Evolutionary conservation across 2,329 filamentous ascomycete genomes (phyloP), one percentile per base, ranked within the genome.

Genomic region (Dactylonectria macrodidyma): DNA sequence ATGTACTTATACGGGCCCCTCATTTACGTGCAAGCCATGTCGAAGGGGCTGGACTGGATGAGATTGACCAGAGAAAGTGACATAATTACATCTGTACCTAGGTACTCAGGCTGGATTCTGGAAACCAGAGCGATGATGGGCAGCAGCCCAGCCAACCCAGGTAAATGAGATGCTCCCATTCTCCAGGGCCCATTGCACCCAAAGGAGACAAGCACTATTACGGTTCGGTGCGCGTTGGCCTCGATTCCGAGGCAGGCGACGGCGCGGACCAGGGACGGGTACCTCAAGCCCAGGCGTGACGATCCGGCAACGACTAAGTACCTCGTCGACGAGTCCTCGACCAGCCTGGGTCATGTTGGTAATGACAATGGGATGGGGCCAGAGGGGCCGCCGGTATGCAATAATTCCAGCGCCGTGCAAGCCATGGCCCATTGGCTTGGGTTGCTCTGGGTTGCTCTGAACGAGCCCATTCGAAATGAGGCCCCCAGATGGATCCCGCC

Each of bases 401-500:
- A 66, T 58, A 46, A 52, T 66, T 65, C 63, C 34, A 57, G 52
- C 51, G 26, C 26, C 26, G 22, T 30, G 30, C 59, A 62, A 38
- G 52, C 36, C 46, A 10, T 51, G 58, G 58, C 46, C 58, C 33
- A 66, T 54, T 54, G 59, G 50, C n/a, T 56, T 38, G 59, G n/a
- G 59, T 46, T 62, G 59, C 30, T 12, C 50, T 52, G 26, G 48
- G 26, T 24, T 12, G 26, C 19, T 51, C 59, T 54, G 50, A 50
- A 62, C 60, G 70, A 71, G 69, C 63, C 62, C 66, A 72, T 67
- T 73, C 69, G 73, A 75, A 75, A 75, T 75, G 73, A 75, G 71
- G 63, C 55, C 59, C 59, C 65, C 46, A 38, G 52, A 75, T 74
- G 72, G 72, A 74, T 74, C 72, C 73, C 72, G 66, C 63, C 63